Evolutionary conservation across 225 moss, liverwort and hornwort species (phyloP).

Genomic region (Pseudoscleropodium purum): DNA sequence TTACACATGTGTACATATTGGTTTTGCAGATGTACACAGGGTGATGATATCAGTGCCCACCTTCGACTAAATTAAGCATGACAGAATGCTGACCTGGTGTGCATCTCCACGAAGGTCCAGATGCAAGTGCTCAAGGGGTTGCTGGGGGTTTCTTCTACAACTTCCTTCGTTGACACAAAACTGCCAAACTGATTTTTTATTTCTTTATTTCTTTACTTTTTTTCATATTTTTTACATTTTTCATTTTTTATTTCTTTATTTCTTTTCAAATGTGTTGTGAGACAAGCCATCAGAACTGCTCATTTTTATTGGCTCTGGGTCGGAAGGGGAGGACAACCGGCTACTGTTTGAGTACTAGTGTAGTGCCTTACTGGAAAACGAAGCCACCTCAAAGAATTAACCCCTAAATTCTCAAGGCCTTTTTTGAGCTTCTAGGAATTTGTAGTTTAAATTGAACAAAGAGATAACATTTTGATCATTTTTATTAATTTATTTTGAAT

Average conservation of each 20-base stretch:
- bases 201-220: rapidly evolving
- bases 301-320: background rate
- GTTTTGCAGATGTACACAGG: background rate
- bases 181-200: background rate
- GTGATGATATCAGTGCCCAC: background rate
- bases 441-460: too few relatives aligned
- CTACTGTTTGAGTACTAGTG: background rate
- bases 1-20: background rate
- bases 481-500: too few relatives aligned
- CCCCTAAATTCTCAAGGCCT: too few relatives aligned
- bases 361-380: background rate
- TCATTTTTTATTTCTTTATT: background rate
- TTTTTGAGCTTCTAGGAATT: too few relatives aligned
- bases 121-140: background rate
- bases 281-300: too few relatives aligned
- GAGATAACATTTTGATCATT: too few relatives aligned
- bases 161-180: background rate
- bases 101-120: background rate
- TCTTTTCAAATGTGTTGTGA: background rate
- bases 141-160: background rate
- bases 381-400: background rate
- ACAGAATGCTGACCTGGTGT: background rate
- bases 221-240: too few relatives aligned
- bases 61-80: background rate
- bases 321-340: background rate